These are phyloP conservation scores for Rhytidiadelphus loreus DNA, from an alignment of 225 moss, liverwort and hornwort genomes.

Conservation along the genomic window DNA sequence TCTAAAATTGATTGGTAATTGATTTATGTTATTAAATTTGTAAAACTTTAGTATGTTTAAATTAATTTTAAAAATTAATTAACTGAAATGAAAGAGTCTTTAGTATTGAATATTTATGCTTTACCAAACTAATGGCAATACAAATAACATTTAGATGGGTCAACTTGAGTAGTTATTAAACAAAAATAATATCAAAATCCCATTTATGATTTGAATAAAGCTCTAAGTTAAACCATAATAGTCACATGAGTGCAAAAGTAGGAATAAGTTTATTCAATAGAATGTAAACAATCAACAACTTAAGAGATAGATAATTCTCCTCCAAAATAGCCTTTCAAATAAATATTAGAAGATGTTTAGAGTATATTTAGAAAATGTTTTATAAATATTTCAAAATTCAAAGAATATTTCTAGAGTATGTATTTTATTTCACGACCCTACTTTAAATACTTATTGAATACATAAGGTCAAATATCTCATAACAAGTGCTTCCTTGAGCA, in stretches of 20 bases:
- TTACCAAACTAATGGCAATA: neutral
- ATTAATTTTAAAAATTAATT: too few relatives aligned
- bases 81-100: neutral
- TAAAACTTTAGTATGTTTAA: too few relatives aligned
- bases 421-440: too few relatives aligned
- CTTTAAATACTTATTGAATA: neutral
- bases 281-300: neutral
- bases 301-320: neutral
- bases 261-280: neutral
- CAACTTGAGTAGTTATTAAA: neutral
- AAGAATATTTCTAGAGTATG: neutral
- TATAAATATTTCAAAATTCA: too few relatives aligned
- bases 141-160: neutral
- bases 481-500: neutral
- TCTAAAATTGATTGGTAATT: too few relatives aligned
- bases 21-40: rapidly evolving
- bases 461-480: neutral
- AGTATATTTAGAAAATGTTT: neutral
- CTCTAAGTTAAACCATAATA: rapidly evolving
- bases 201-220: neutral
- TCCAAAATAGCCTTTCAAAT: neutral
- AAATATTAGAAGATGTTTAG: neutral
- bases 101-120: neutral
- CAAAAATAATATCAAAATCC: neutral
- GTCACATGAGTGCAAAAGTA: neutral